A percentile compares a stretch with the other conserved stretches of the same genome.
phyloP scores from a whole-genome alignment of 2,329 filamentous ascomycete genomes.

The Fusarium sp. region DNA sequence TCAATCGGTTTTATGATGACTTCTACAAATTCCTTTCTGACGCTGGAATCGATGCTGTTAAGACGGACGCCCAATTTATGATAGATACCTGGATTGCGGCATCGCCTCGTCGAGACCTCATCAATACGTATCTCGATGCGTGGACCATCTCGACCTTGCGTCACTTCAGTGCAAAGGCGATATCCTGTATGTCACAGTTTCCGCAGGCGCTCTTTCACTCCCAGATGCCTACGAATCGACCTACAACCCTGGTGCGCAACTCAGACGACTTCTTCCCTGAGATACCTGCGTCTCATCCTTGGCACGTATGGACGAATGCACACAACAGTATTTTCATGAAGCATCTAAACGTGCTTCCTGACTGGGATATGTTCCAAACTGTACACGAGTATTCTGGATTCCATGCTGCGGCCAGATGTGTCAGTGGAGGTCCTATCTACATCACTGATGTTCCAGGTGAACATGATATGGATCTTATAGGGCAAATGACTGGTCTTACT shows the following conservation, averaged over 20 bases:
- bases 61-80: constrained; percentile 94
- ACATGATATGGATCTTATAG: constrained; percentile 82
- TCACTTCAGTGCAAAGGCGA: constrained; percentile 82
- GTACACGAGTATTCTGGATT: constrained; percentile 79
- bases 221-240: constrained; percentile 82
- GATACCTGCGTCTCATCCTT: constrained; percentile 84
- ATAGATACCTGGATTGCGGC: constrained; percentile 82
- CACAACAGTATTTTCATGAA: constrained; percentile 88
- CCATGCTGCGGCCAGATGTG: constrained; percentile 90
- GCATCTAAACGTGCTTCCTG: constrained; percentile 88
- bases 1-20: constrained; percentile 85
- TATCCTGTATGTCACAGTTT: constrained; percentile 95
- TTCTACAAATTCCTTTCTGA: constrained; percentile 87
- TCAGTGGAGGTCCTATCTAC: constrained; percentile 93
- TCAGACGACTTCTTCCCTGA: constrained; percentile 94
- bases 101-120: constrained; percentile 78
- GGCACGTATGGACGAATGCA: constrained; percentile 96
- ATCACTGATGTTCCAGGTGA: constrained; percentile 91
- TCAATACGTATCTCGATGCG: constrained; percentile 83
- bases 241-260: constrained; percentile 83
- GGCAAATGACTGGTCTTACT: constrained; percentile 85
- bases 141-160: constrained; percentile 85
- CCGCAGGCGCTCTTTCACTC: constrained; percentile 90
- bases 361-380: constrained; percentile 82
- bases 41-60: constrained; percentile 86